Base-by-base conservation (phyloP, 2,329 filamentous ascomycete species). In the Aspergillus quadrilineatus region DNA sequence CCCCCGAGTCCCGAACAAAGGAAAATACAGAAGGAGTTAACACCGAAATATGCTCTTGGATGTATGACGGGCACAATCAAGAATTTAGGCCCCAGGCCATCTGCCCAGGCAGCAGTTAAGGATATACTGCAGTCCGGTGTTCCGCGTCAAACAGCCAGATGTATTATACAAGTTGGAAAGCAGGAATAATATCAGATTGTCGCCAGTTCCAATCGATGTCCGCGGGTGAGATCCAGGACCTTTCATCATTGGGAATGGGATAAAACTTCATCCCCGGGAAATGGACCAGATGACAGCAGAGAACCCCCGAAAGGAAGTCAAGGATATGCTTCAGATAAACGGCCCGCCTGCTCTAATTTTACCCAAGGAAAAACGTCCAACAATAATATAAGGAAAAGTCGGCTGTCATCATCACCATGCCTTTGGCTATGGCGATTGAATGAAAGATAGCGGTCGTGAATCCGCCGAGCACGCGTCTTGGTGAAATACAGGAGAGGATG, bases 401-500 rank as follows among this genome's bases (percentile, higher is more conserved):
- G n/a, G 34, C 14, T 26, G 46, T 44, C 30, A 45, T n/a, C n/a
- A 37, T 42, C 14, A 41, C 10, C 29, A 15, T 26, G 28, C 32
- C 44, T 12, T 15, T 34, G 14, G 22, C 37, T 53, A 65, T n/a
- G 60, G 58, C 5, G 68, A 68, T 10, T 63, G 64, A 41, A 66
- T 65, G 47, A 67, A 43, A 45, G 71, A 73, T 44, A 60, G 66
- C 15, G 66, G 67, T 49, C 69, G 68, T 32, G 67, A 71, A 12
- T 67, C 57, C 28, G 63, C 66, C 36, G 66, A 61, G 42, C 69
- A 72, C 0, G 68, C 65, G 8, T 65, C 64, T 9, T 61, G 63
- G 10, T 63, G 61, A 43, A 72, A 73, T 15, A 69, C 63, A 7
- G 73, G 72, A 6, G 72, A 74, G 12, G 73, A 68, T 26, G 73